Evolutionary conservation across 2,329 filamentous ascomycete genomes (phyloP).

Genomic region (Claviceps citrina): DNA sequence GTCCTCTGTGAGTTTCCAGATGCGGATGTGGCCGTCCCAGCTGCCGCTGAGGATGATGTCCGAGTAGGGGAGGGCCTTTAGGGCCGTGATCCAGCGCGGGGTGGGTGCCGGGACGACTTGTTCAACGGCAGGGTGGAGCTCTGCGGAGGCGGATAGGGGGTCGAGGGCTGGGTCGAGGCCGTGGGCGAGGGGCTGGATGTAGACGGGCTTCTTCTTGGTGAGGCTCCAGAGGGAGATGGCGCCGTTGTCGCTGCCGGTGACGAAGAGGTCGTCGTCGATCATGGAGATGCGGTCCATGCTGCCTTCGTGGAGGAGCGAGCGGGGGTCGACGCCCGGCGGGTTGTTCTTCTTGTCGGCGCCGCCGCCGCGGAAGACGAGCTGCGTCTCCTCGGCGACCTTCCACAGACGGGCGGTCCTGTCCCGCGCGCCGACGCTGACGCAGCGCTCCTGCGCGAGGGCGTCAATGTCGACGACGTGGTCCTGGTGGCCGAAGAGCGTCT

Average conservation of each 20-base stretch:
- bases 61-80: slow-evolving; percentile 74
- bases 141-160: slow-evolving; percentile 58
- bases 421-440: slow-evolving; percentile 76
- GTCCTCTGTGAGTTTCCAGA: slow-evolving; percentile 74
- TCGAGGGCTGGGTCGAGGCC: slow-evolving; percentile 61
- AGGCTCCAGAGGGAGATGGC: slow-evolving; percentile 74
- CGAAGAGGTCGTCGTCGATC: slow-evolving; percentile 74
- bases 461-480: slow-evolving; percentile 77
- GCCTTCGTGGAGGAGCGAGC: slow-evolving; percentile 53
- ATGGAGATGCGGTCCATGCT: slow-evolving; percentile 86
- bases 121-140: slow-evolving; percentile 40
- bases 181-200: slow-evolving; percentile 65
- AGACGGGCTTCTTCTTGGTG: slow-evolving; percentile 87
- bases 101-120: slow-evolving; percentile 46
- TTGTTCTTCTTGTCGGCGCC: slow-evolving; percentile 44
- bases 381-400: slow-evolving; percentile 92
- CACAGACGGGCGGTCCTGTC: slow-evolving; percentile 85
- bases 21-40: slow-evolving; percentile 75
- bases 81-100: slow-evolving; percentile 80
- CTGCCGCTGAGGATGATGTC: slow-evolving; percentile 82
- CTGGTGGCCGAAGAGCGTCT: slow-evolving; percentile 92
- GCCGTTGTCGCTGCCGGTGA: slow-evolving; percentile 89
- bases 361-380: slow-evolving; percentile 86
- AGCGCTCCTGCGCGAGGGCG: slow-evolving; percentile 71
- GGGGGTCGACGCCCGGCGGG: slow-evolving; percentile 26